These are phyloP conservation scores for Senna tora DNA, from an alignment of 306 rosid genomes.

Conservation along the genomic window DNA sequence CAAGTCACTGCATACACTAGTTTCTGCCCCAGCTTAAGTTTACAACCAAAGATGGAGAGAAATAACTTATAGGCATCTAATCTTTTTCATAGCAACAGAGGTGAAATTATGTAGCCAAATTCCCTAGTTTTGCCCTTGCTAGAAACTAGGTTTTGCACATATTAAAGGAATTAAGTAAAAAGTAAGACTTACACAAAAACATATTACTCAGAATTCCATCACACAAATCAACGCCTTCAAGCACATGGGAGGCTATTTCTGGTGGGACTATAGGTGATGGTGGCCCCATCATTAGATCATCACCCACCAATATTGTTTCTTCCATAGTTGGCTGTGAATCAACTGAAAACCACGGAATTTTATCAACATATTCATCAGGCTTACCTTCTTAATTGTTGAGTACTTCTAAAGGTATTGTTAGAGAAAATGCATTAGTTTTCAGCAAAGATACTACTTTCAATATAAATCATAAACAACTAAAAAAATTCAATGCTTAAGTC, in stretches of 20 bases:
- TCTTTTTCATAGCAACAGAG: not conserved
- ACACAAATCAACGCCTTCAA: constrained; percentile 84
- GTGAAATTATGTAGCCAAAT: not conserved
- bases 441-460: not conserved
- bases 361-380: too few relatives aligned
- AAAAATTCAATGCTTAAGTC: too few relatives aligned
- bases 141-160: not conserved
- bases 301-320: constrained; percentile 95
- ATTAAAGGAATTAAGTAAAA: constrained; percentile 17
- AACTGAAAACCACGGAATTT: constrained; percentile 57
- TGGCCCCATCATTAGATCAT: constrained; percentile 93
- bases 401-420: not conserved
- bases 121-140: not conserved
- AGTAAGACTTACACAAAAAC: constrained; percentile 71
- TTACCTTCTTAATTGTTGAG: too few relatives aligned
- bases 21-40: too few relatives aligned
- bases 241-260: constrained; percentile 93
- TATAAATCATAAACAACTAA: not conserved
- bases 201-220: constrained; percentile 87
- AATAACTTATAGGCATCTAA: not conserved
- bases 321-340: constrained; percentile 94
- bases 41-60: constrained; percentile 2
- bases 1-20: too few relatives aligned
- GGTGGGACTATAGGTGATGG: constrained; percentile 92
- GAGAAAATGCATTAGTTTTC: not conserved